These are phyloP conservation scores for Carex scoparia DNA, from an alignment of 176 grass and related monocot genomes.

Conservation along the genomic window DNA sequence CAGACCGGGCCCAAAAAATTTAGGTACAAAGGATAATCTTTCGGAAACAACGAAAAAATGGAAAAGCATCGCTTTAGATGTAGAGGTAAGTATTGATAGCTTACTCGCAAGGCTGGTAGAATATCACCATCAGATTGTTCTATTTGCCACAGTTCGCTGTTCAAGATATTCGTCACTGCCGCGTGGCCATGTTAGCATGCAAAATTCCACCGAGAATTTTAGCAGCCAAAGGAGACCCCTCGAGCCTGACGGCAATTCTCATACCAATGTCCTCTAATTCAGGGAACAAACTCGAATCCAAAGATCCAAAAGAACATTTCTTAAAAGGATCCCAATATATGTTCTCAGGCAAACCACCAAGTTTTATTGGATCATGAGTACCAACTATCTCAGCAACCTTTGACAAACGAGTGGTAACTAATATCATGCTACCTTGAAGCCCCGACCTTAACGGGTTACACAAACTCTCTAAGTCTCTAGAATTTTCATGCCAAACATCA, in stretches of 20 bases:
- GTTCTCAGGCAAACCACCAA: constrained; percentile 2
- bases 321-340: constrained; percentile 22
- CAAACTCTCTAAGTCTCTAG: constrained; percentile 14
- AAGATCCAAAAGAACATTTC: constrained; percentile 22
- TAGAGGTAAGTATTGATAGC: constrained; percentile 31
- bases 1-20: constrained; percentile 25
- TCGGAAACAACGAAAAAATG: constrained; percentile 33
- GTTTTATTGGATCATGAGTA: neutral
- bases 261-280: constrained; percentile 22
- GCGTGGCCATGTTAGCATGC: constrained; percentile 4
- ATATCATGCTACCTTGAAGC: constrained; percentile 30
- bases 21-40: constrained; percentile 18
- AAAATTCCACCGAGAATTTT: constrained; percentile 24
- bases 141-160: constrained; percentile 37
- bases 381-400: constrained; percentile 6
- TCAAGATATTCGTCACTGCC: constrained; percentile 22
- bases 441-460: neutral
- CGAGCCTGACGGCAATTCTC: constrained; percentile 24
- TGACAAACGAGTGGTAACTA: constrained; percentile 28
- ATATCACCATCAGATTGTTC: constrained; percentile 9
- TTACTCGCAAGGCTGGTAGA: constrained; percentile 34
- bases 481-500: constrained; percentile 34
- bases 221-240: constrained; percentile 29
- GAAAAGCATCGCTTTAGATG: constrained; percentile 33
- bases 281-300: neutral